Evolutionary conservation across 371 early-diverging fungal genomes (phyloP), one percentile per base, ranked within the genome.

Genomic region (Apophysomyces variabilis): DNA sequence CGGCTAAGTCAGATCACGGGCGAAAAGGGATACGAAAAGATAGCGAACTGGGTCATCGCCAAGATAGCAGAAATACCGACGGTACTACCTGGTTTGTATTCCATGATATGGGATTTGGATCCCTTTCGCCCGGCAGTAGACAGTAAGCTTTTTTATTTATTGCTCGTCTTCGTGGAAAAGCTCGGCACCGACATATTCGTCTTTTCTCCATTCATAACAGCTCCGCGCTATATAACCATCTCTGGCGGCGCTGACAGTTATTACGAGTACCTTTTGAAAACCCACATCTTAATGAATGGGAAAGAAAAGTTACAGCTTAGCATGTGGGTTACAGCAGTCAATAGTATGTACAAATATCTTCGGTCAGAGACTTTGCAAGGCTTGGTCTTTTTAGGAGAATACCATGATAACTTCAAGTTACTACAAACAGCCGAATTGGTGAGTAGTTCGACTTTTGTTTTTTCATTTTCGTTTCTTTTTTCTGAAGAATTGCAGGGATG

Each of bases 171-270:
- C 3, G 32, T 26, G 4, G 21, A 16, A 50, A 16, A 26, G 16
- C 13, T 6, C 14, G 18, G 13, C 21, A 32, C 32, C 32, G 32
- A 26, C 32, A 26, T 3, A 26, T 26, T 26, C 32, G 32, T 26
- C 3, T 39, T 16, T 38, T 26, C 36, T 32, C 36, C 16, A 13
- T 47, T 44, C n/a, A 32, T 1, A 16, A 16, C 50, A 74, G 72
- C 9, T 50, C 54, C 54, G 21, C 54, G 70, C 68, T 70, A 74
- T 38, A 62, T 91, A 67, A 83, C 82, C 47, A 80, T 80, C 14
- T 86, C 86, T 9, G 79, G 79, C 1, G 85, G 87, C 4, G 92
- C 93, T 1, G 97, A 98, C 69, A 93, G 93, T 66, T 98, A 93
- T 73, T 98, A 97, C 75, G 90, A 93, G 72, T 93, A 92, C 65